A percentile compares a stretch with the other conserved stretches of the same genome.
These are phyloP conservation scores for Hylodesmum podocarpum DNA, from an alignment of 306 rosid genomes.

Conservation along the genomic window DNA sequence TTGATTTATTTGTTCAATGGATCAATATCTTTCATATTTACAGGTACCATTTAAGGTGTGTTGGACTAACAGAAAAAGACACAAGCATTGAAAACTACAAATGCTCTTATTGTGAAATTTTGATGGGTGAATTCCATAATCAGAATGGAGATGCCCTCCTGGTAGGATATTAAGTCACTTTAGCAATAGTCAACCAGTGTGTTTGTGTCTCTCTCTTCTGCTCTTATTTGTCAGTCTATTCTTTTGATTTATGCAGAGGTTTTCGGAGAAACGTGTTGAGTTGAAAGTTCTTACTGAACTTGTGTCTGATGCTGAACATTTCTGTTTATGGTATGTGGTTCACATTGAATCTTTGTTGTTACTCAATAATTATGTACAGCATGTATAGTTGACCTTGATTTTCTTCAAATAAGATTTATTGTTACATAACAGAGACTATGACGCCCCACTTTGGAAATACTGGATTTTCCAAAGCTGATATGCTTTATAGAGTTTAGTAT, in stretches of 20 bases:
- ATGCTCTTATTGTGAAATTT: constrained; percentile 62
- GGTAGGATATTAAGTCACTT: constrained; percentile 48
- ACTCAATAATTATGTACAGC: constrained; percentile 3
- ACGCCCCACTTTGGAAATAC: neutral
- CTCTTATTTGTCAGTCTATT: constrained; percentile 6
- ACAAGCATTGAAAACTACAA: constrained; percentile 34
- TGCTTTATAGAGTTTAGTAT: neutral
- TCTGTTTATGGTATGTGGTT: constrained; percentile 59
- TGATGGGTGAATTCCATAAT: constrained; percentile 43
- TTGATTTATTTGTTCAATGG: constrained; percentile 21
- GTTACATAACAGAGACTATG: neutral
- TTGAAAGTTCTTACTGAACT: constrained; percentile 56
- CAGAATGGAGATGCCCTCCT: constrained; percentile 47
- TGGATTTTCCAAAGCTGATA: neutral
- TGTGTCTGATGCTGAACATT: constrained; percentile 48
- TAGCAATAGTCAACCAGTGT: neutral
- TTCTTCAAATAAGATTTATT: constrained; percentile 18
- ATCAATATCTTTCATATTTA: constrained; percentile 38
- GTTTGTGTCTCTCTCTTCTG: neutral
- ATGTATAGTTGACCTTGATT: neutral
- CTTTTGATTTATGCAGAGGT: constrained; percentile 56
- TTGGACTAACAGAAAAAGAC: constrained; percentile 43
- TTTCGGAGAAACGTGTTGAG: constrained; percentile 50
- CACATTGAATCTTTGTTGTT: constrained; percentile 3
- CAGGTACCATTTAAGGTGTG: constrained; percentile 82